Percentiles rank a stretch among this genome's conserved stretches.
Conservation (phyloP, 805 yeast genomes). For the Hanseniaspora pseudoguilliermondii region DNA sequence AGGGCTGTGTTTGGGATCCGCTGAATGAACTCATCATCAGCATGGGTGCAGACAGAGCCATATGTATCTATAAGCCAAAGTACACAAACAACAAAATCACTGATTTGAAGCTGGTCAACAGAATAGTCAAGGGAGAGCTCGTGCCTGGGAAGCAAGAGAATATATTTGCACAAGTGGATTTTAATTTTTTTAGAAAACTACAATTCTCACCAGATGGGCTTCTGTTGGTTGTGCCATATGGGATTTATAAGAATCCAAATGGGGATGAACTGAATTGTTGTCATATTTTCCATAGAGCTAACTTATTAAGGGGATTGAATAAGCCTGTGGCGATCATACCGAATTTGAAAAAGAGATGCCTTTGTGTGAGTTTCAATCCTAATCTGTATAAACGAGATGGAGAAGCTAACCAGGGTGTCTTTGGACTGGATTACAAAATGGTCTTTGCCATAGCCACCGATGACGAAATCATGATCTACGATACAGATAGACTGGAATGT, state of each 20-base stretch:
- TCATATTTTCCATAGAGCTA: conserved; percentile 61
- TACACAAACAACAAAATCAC: conserved; percentile 13
- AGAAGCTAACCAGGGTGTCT: conserved; percentile 23
- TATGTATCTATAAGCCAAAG: conserved; percentile 44
- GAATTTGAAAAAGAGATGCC: conserved; percentile 69
- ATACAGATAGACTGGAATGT: conserved; percentile 58
- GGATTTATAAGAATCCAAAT: conserved; percentile 36
- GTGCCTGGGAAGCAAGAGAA: conserved; percentile 18
- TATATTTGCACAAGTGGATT: conserved; percentile 21
- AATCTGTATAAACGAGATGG: conserved; percentile 31
- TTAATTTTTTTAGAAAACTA: conserved; percentile 79
- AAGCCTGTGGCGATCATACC: conserved; percentile 72
- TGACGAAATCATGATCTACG: conserved; percentile 69
- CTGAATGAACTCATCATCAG: conserved; percentile 61
- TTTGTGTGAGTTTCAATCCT: conserved; percentile 72
- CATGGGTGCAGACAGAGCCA: conserved; percentile 79
- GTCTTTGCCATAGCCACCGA: conserved; percentile 88
- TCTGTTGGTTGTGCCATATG: conserved; percentile 65
- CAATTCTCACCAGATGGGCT: conserved; percentile 85
- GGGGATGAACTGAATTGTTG: conserved; percentile 45
- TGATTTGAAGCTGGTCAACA: conserved; percentile 25
- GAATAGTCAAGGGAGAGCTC: conserved; percentile 45
- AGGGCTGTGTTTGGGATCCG: conserved; percentile 97
- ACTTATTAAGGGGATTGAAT: conserved; percentile 34
- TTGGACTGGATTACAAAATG: conserved; percentile 63